phyloP scores from a whole-genome alignment of 371 early-diverging fungal species.

The Mucor racemosus region DNA sequence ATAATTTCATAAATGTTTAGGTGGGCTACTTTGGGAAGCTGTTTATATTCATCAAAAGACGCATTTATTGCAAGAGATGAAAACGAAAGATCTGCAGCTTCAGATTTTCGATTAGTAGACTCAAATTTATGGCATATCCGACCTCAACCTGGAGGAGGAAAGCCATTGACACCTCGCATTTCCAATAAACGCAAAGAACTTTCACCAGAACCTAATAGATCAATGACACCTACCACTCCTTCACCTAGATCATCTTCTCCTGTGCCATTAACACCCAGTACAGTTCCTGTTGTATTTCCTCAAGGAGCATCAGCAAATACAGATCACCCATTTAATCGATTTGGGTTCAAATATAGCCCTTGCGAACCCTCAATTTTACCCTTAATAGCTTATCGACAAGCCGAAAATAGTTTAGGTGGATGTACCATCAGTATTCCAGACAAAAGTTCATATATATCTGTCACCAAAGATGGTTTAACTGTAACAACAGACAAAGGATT shows the following conservation, averaged over 20 bases:
- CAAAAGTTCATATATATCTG: slow-evolving; percentile 68
- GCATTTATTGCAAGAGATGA: slow-evolving; percentile 67
- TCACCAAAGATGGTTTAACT: slow-evolving; percentile 64
- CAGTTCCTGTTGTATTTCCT: slow-evolving; percentile 36
- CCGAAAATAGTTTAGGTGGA: slow-evolving; percentile 51
- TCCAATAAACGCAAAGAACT: slow-evolving; percentile 25
- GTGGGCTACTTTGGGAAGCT: slow-evolving; percentile 73
- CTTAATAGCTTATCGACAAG: slow-evolving; percentile 60
- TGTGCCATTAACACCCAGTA: slow-evolving; percentile 29
- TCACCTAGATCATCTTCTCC: slow-evolving; percentile 40
- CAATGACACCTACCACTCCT: slow-evolving; percentile 34
- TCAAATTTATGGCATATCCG: slow-evolving; percentile 69
- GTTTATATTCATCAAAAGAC: slow-evolving; percentile 67
- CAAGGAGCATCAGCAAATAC: slow-evolving; percentile 30
- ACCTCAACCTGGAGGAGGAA: slow-evolving; percentile 34
- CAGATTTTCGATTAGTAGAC: slow-evolving; percentile 66
- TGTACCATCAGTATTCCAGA: slow-evolving; percentile 65
- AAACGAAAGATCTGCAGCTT: slow-evolving; percentile 66
- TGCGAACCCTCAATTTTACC: slow-evolving; percentile 62
- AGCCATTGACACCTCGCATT: slow-evolving; percentile 20
- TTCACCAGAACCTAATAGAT: slow-evolving; percentile 30
- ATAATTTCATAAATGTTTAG: slow-evolving; percentile 18
- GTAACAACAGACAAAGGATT: slow-evolving; percentile 72
- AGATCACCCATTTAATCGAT: slow-evolving; percentile 55
- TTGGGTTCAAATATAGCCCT: slow-evolving; percentile 70